phyloP scores from a whole-genome alignment of 345 rosid species.

The Microcos paniculata region DNA sequence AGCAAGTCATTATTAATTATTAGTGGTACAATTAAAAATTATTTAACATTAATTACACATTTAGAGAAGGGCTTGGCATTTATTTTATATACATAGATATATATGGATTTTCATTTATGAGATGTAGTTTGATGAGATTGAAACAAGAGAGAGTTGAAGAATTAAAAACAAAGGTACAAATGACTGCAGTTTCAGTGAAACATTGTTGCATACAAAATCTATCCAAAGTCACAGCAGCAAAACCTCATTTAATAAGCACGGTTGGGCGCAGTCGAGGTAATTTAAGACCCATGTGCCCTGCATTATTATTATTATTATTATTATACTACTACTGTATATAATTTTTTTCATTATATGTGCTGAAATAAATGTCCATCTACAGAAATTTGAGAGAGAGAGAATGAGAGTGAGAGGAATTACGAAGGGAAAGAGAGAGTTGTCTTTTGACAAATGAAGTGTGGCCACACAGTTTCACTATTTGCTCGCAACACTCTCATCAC shows the following conservation, averaged over 20 bases:
- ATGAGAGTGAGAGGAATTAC: too few species aligned
- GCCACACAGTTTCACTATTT: neutral
- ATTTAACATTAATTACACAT: neutral
- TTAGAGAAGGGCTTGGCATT: neutral
- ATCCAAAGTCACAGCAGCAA: neutral
- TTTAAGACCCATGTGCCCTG: constrained; percentile 8
- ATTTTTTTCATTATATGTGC: too few species aligned
- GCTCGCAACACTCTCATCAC: constrained; percentile 1
- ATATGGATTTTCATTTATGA: neutral
- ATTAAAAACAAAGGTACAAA: neutral
- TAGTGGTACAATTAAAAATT: neutral
- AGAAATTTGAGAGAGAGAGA: neutral
- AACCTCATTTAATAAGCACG: neutral
- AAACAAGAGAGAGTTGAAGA: neutral
- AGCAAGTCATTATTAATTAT: too few species aligned
- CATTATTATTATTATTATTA: neutral
- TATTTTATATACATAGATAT: neutral
- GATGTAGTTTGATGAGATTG: neutral
- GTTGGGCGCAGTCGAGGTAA: neutral
- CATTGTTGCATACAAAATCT: neutral
- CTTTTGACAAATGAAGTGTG: neutral
- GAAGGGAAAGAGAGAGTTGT: neutral
- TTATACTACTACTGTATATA: too few species aligned
- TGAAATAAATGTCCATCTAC: constrained; percentile 4
- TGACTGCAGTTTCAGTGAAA: neutral